A percentile compares a stretch with the other conserved stretches of the same genome.
These are phyloP conservation scores for Pythium volutum DNA, from an alignment of 352 stramenopile genomes.

Conservation along the genomic window DNA sequence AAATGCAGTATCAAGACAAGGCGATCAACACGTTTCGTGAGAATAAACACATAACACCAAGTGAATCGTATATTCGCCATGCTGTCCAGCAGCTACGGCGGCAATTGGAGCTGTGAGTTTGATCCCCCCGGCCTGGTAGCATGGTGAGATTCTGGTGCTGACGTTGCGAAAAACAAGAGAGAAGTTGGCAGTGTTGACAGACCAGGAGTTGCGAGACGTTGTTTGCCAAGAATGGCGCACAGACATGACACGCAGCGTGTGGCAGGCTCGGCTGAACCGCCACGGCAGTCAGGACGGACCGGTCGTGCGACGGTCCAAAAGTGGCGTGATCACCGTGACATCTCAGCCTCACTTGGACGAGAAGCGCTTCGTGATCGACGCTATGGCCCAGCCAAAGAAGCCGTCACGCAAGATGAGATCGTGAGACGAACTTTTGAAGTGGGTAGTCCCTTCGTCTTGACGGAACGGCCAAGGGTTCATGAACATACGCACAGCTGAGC, in stretches of 20 bases:
- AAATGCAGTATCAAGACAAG: conserved; percentile 58
- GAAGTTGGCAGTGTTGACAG: conserved; percentile 28
- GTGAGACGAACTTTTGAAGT: not conserved
- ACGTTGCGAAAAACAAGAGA: conserved; percentile 1
- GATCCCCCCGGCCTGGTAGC: no score
- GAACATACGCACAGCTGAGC: no score
- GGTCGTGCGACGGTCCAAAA: conserved; percentile 45
- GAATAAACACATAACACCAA: conserved; percentile 46
- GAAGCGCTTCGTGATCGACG: conserved; percentile 11
- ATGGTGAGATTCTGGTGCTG: not conserved
- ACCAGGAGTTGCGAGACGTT: conserved; percentile 45
- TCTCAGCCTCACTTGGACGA: conserved; percentile 25
- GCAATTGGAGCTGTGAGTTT: conserved; percentile 36
- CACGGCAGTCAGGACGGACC: conserved; percentile 54
- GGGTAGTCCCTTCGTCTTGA: no score
- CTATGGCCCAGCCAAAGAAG: conserved; percentile 11
- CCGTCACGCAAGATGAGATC: not conserved
- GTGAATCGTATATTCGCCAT: conserved; percentile 41
- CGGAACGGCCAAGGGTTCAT: no score
- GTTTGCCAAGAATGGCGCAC: conserved; percentile 64
- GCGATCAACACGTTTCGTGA: conserved; percentile 63
- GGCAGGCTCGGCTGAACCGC: conserved; percentile 57
- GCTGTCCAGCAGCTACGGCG: conserved; percentile 37
- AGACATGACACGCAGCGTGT: conserved; percentile 47
- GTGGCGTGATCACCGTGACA: conserved; percentile 44